Base-by-base conservation (phyloP, 305 asterid genomes). In the Fraxinus platypoda region DNA sequence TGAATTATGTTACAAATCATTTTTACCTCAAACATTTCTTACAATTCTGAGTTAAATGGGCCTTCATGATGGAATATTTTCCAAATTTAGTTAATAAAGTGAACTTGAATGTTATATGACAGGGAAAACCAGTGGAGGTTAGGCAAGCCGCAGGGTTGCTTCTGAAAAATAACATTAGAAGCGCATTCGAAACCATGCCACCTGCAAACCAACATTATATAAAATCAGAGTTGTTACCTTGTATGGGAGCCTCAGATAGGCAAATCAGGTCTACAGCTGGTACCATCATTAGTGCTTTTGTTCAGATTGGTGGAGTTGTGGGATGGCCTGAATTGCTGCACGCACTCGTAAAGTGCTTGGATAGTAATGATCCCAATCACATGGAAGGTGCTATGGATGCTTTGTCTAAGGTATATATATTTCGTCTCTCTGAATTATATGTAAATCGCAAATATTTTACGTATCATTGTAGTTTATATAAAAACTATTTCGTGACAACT, bases 351-450 rank as follows among this genome's bases (percentile, higher is more conserved):
- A 94, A 94, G 88, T 95, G 94, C 87, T 90, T 97, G 83, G 99
- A 95, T 82, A 95, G 98, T 88, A 93, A 93, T 88, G 98, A 93
- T 77, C 79, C 81, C 79, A 92, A 92, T 89, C 98, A 89, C 87
- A 88, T 95, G 95, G 99, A 97, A 90, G 99, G 99, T 87, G 97
- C 99, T 76, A 93, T 97, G 98, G 99, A 97, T 90, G 98, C 99
- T 19, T 89, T 97, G 86, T 95, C 99, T 28, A 97, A 97, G 99
- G 99, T 97, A 85, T 68, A 37, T n/a, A 52, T 52, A 30, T 57
- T 35, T 75, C 43, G 59, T 76, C 41, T 79, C 68, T 76, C 31
- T 80, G 72, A 70, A 75, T 83, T 80, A 70, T 23, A 35, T 38
- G 33, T 6, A 78, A 37, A 30, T 43, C 7, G 12, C 78, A 43